Evolutionary conservation across 75 land plant genomes (phyloP), one percentile per base, ranked within the genome.

Genomic region (Picea sitchensis): DNA sequence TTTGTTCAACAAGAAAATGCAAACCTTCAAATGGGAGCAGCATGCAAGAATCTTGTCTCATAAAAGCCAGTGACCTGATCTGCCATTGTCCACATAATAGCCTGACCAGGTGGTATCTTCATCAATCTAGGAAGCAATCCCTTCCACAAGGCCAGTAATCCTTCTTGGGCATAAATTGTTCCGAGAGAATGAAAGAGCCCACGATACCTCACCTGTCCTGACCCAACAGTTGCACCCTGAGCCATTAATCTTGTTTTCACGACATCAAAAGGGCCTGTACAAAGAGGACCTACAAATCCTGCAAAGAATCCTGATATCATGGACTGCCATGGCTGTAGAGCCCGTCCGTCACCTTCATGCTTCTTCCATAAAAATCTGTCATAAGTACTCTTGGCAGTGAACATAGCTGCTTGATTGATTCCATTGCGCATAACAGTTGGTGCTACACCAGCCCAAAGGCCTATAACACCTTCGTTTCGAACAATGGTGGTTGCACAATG

Each of bases 61-160:
- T 97, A 97, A 2, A 91, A 80, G 13, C 99, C 98, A 34, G 83
- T 95, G 1, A 97, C 76, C 82, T 97, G 99, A 82, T 97, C 99
- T 23, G 99, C 98, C 14, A 97, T 98, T 76, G 91, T 88, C 99
- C 99, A 97, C 98, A 95, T 90, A 7, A 97, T 97, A 14, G 99
- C 99, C 84, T 97, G 99, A 2, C 99, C 99, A n/a, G 99, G 98
- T 30, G 99, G 99, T 57, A 97, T 97, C 81, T 98, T 90, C 99
- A 97, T 97, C 14, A 97, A 87, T 73, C 99, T 84, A 14, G 99
- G 99, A 59, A 97, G 80, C 74, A 97, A 82, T 14, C 99, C 99
- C 80, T 89, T 95, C 99, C 99, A 97, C 67, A 97, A 58, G 14
- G 98, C 91, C 60, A 69, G 78, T 67, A 95, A 67, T 31, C 99